Base-by-base conservation (phyloP, 768 basidiomycete species). In the Trametes maxima region DNA sequence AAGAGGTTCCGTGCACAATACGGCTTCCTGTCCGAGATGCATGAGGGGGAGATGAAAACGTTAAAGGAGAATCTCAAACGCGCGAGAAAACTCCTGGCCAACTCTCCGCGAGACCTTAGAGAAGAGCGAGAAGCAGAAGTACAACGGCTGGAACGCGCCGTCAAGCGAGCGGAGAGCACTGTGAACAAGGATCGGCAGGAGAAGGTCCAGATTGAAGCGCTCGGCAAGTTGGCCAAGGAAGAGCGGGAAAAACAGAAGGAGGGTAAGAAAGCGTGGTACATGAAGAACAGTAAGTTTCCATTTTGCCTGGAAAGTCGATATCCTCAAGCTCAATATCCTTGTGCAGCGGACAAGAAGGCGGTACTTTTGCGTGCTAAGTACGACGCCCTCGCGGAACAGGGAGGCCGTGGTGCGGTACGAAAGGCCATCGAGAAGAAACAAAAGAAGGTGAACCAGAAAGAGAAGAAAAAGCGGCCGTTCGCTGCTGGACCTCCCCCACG, bases 361-460 rank as follows among this genome's bases (percentile, higher is more conserved):
- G 65, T 94, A 25, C 68, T 96, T 0, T 75, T 85, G 57, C 84
- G 86, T 55, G 90, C 94, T 16, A 82, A 88, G 59, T 92, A 90
- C 71, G 88, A 94, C 24, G 89, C 89, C 7, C 79, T 95, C 44
- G 87, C 89, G 5, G 81, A 82, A 17, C 78, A 82, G 57, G 94
- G 94, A 4, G 94, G 95, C 8, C 86, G 84, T 65, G 76, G 80
- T 3, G 92, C 93, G 0, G 90, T 95, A 54, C 92, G 89, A 71
- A 94, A 89, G 74, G 92, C 85, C 5, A 86, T 96, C 28, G 92
- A 92, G 67, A 95, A 91, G 82, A 94, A 87, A 73, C 87, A 91
- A 74, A 92, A 85, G 73, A 96, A 95, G 79, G 77, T 88, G 19
- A 82, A 82, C 52, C 92, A 94, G 74, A 94, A 90, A 73, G 95